A percentile compares a stretch with the other conserved stretches of the same genome.
phyloP scores from a whole-genome alignment of 371 early-diverging fungal species.

The Quaeritorhiza haematococci region DNA sequence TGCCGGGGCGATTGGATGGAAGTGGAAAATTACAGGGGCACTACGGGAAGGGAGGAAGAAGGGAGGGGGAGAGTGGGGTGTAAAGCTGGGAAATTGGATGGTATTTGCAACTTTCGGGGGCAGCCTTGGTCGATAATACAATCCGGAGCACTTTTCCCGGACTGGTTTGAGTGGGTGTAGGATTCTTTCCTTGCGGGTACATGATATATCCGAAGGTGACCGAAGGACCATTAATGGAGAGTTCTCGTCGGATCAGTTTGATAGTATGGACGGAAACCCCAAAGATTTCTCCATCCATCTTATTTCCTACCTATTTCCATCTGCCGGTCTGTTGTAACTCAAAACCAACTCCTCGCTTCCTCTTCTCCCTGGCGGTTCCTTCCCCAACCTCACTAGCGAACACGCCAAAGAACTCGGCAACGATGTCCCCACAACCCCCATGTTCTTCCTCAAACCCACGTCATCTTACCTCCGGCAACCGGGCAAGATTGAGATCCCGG shows the following conservation, averaged over 20 bases:
- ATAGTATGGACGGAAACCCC: too few species aligned
- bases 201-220: not conserved
- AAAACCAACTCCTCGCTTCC: not conserved
- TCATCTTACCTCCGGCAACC: slow-evolving; percentile 72
- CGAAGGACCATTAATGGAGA: not conserved
- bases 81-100: not conserved
- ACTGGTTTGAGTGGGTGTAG: not conserved
- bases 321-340: not conserved
- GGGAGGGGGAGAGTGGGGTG: not conserved
- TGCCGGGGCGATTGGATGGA: too few species aligned
- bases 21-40: too few species aligned
- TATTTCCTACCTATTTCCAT: not conserved
- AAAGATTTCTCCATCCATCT: not conserved
- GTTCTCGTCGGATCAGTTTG: not conserved
- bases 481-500: slow-evolving; percentile 74
- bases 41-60: too few species aligned
- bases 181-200: not conserved
- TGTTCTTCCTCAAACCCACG: slow-evolving; percentile 93
- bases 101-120: not conserved
- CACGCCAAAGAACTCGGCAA: slow-evolving; percentile 92
- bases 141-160: not conserved
- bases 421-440: slow-evolving; percentile 78
- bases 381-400: slow-evolving; percentile 42
- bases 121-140: not conserved
- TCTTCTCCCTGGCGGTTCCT: not conserved